Conservation (phyloP, 108 stramenopile species). For the Seminavis robusta region DNA sequence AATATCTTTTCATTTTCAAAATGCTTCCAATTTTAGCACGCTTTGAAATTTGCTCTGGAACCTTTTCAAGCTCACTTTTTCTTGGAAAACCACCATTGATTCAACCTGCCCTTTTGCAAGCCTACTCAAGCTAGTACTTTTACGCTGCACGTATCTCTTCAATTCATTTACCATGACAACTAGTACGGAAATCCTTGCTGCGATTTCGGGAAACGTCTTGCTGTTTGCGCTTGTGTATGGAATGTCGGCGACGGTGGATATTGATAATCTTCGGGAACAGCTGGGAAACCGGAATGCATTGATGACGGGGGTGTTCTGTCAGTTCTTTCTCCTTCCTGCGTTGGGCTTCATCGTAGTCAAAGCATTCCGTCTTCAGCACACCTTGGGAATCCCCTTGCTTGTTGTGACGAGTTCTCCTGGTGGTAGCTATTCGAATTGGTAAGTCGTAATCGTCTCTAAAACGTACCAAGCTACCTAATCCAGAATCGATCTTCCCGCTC, state of each 20-base stretch:
- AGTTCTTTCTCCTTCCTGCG: slow-evolving; percentile 81
- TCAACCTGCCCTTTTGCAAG: too few relatives aligned
- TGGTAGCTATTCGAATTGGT: slow-evolving; percentile 87
- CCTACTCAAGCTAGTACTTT: too few relatives aligned
- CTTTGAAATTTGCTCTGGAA: too few relatives aligned
- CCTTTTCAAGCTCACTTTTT: too few relatives aligned
- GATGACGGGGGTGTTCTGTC: slow-evolving; percentile 34
- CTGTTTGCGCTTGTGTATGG: slow-evolving; percentile 73
- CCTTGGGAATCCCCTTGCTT: slow-evolving; percentile 70
- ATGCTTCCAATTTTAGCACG: too few relatives aligned
- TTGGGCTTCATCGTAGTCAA: slow-evolving; percentile 71
- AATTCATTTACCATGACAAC: too few relatives aligned
- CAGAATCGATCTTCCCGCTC: too few relatives aligned
- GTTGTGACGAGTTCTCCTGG: slow-evolving; percentile 88
- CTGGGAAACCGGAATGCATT: slow-evolving; percentile 53
- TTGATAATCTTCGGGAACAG: slow-evolving; percentile 39
- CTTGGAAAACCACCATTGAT: too few relatives aligned
- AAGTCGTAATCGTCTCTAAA: too few relatives aligned
- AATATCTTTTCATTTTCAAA: too few relatives aligned
- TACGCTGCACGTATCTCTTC: too few relatives aligned
- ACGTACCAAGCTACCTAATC: too few relatives aligned
- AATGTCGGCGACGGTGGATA: slow-evolving; percentile 73
- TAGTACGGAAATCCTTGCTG: slow-evolving; percentile 8
- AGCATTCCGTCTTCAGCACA: slow-evolving; percentile 31
- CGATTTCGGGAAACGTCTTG: slow-evolving; percentile 19